Evolutionary conservation across 495 filamentous ascomycete species (phyloP), one percentile per base, ranked within the genome.

Genomic region (Hypoxylon subgilvum): DNA sequence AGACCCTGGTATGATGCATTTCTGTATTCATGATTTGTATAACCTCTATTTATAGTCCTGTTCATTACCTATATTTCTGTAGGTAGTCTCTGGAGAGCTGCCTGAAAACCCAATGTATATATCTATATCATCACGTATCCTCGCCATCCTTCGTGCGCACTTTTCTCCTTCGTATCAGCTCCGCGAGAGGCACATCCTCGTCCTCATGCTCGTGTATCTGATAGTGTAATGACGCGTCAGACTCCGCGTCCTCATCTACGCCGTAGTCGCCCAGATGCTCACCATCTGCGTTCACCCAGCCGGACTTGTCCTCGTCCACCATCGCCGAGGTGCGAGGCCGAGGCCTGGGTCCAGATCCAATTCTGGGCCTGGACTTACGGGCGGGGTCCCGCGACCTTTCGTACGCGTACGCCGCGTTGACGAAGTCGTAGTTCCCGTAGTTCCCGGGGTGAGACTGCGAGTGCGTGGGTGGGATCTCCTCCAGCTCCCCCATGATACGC

Each of bases 251-350:
- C 61, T 90, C 89, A 61, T 96, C 92, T 0, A 96, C 90, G 1
- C 94, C 94, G 70, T 91, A 98, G 67, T 98, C 94, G 35, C 85
- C 79, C 27, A 97, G 76, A 6, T 85, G 77, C 62, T 97, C 92
- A 3, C 94, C 94, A 34, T 96, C 92, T 0, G 85, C 80, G 59
- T 96, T 93, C 4, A 78, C 83, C 94, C 94, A 97, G 5, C 73
- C 80, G 57, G 86, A 82, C 62, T 85, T 83, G 6, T 84, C 81
- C 44, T 77, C 75, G 41, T 73, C 68, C 4, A 64, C 31, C 4
- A 61, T 34, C 1, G 43, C 25, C 1, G 32, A 6, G 14, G 14
- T 30, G 6, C 16, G 23, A 1, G 30, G 28, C 36, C n/a, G n/a
- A n/a, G n/a, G n/a, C n/a, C n/a, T n/a, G n/a, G n/a, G n/a, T n/a